Evolutionary conservation across 148 eudicot genomes (phyloP), one percentile per base, ranked within the genome.

Genomic region (Vaccinium macrocarpon): DNA sequence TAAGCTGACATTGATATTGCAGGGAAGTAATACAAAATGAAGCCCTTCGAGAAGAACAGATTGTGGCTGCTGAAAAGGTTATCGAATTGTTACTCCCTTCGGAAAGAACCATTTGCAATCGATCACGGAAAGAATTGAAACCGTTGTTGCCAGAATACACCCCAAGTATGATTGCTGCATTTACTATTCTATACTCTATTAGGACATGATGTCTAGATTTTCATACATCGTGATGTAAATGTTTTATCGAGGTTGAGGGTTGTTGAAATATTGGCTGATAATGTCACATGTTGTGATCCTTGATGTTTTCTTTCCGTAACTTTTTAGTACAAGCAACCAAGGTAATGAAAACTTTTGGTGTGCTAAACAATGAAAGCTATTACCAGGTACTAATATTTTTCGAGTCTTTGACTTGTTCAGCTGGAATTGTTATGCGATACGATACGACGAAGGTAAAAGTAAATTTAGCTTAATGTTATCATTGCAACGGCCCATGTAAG

Each of bases 81-180:
- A 84, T 91, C 0, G 75, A 85, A 82, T 89, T 91, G 64, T 87
- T 96, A 19, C n/a, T 81, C 76, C 94, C 98, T 77, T 78, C 90
- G 19, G 80, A 79, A 80, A 88, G 81, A 72, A 70, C 61, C 52
- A 56, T 74, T 64, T 29, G 46, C 70, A 70, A 79, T 78, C 86
- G 71, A 19, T 50, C 53, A 27, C 87, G 55, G 32, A 21, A 68
- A 27, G 89, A 86, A 64, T 59, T 42, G n/a, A 50, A 29, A 82
- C 84, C 75, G 23, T 4, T 77, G 29, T 81, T 76, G 16, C 79
- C 79, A 72, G 84, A 53, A 81, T 78, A 84, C 49, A 81, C 89
- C 52, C 97, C 99, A 48, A 94, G 98, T 80, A 90, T 89, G 91
- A 88, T 93, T 66, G 99, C 99, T 25, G 99, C 99, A 15, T 91